Evolutionary conservation across 441 rosid genomes (phyloP).

Genomic region (Aleurites moluccanus): DNA sequence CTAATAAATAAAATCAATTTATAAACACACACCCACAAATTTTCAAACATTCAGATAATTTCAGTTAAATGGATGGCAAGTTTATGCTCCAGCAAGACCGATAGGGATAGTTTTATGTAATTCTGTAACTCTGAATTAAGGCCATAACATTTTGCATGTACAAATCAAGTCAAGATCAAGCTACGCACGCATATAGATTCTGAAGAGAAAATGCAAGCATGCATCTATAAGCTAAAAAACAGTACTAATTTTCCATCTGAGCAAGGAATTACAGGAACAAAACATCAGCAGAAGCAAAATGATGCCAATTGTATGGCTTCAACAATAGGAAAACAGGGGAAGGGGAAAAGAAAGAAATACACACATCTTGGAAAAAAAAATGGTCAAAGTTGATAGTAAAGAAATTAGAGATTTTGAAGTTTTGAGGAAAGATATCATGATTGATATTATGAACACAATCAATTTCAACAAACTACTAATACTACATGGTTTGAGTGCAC

Average conservation of each 20-base stretch:
- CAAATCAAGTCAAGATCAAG: not conserved
- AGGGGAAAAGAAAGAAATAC: not conserved
- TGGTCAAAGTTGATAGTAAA: not conserved
- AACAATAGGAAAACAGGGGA: not conserved
- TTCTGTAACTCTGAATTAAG: not conserved
- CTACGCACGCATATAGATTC: not conserved
- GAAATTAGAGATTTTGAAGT: not conserved
- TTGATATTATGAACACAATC: not conserved
- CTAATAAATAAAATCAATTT: not conserved
- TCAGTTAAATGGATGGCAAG: not conserved
- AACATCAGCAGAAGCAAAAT: conserved; percentile 3
- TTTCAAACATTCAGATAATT: not conserved
- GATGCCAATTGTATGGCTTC: not conserved
- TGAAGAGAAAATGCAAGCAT: not conserved
- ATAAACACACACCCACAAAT: not conserved
- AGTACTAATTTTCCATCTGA: not conserved
- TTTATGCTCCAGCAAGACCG: not conserved
- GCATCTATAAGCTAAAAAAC: not conserved
- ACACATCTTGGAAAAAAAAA: not conserved
- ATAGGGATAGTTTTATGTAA: not conserved
- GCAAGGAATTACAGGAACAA: not conserved
- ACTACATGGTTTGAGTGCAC: not conserved
- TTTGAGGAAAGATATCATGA: not conserved
- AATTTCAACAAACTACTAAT: not conserved
- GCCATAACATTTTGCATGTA: not conserved